Base-by-base conservation (phyloP, 2,329 filamentous ascomycete species). In the Diaporthe citri region DNA sequence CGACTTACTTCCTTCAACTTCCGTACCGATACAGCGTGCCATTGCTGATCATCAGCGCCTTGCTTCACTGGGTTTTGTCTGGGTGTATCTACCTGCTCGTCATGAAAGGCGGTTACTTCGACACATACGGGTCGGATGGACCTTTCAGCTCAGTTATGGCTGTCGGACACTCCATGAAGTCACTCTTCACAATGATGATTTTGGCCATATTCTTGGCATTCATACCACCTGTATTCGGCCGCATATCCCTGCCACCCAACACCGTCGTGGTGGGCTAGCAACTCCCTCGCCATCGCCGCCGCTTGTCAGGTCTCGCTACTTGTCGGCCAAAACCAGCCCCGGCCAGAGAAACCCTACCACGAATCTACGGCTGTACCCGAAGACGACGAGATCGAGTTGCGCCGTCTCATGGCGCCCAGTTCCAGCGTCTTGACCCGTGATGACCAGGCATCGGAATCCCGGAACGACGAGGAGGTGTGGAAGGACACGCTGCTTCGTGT, bases 1-100 rank as follows among this genome's bases (percentile, higher is more conserved):
- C 79, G 2, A 78, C 71, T 3, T 80, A 80, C 62, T 67, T 78
- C 48, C 73, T 80, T 2, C 78, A 80, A 51, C 59, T 81, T 2
- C 79, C 80, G 10, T 80, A 79, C 34, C 62, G 62, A 13, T 80
- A 78, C 60, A 77, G 76, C 22, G 34, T 80, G 7, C 78, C 80
- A 1, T 72, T 81, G 9, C 67, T 80, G 0, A 36, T 59, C 3
- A 57, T 75, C 1, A 77, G 77, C 41, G 59, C 64, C 4, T 20
- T 77, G 2, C 51, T 79, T 2, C 79, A 79, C 57, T 78, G 77
- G 77, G 28, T 78, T 1, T 43, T 80, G 51, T 80, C 80, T 60
- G 78, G 77, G 56, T 75, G 73, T 39, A 12, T 79, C 2, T 79
- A 76, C 31, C 25, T 80, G 60, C 74, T 78, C 55, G 46, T 78